Conservation (phyloP, 768 basidiomycete genomes). For the Xerocomellus amylosporus region DNA sequence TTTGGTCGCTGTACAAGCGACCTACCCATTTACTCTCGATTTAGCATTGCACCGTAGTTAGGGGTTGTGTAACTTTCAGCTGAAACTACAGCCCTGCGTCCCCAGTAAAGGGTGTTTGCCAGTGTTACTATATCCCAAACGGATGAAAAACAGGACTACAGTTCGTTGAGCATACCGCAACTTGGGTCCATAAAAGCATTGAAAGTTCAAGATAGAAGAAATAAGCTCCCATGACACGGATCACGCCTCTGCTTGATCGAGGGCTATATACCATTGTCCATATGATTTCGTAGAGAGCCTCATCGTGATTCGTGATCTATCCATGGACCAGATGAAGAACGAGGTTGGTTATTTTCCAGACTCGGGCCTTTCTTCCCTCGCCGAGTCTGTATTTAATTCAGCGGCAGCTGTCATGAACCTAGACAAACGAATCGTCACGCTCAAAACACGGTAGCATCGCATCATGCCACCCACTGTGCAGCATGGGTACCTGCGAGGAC, state of each 20-base stretch:
- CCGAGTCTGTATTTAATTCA: conserved; percentile 36
- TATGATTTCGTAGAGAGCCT: neutral
- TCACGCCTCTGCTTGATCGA: neutral
- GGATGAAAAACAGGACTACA: neutral
- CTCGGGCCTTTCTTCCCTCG: conserved; percentile 14
- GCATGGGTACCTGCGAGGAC: conserved; percentile 77
- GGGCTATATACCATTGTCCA: neutral
- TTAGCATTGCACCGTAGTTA: too few relatives aligned
- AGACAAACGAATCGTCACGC: neutral
- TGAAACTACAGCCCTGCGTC: too few relatives aligned
- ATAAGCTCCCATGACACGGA: too few relatives aligned
- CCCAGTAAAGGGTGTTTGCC: too few relatives aligned
- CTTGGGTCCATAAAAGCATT: neutral
- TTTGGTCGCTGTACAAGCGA: too few relatives aligned
- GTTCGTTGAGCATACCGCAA: neutral
- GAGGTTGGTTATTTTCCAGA: conserved; percentile 7
- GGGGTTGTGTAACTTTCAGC: too few relatives aligned
- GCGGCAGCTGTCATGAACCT: conserved; percentile 54
- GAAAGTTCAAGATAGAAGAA: neutral
- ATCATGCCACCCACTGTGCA: conserved; percentile 58
- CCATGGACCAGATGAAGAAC: neutral
- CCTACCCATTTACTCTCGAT: too few relatives aligned
- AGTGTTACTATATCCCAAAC: neutral
- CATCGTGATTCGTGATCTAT: neutral
- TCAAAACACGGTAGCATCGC: neutral